A percentile compares a stretch with the other conserved stretches of the same genome.
phyloP scores from a whole-genome alignment of 176 grass and related monocot species.

The Eleusine coracana region DNA sequence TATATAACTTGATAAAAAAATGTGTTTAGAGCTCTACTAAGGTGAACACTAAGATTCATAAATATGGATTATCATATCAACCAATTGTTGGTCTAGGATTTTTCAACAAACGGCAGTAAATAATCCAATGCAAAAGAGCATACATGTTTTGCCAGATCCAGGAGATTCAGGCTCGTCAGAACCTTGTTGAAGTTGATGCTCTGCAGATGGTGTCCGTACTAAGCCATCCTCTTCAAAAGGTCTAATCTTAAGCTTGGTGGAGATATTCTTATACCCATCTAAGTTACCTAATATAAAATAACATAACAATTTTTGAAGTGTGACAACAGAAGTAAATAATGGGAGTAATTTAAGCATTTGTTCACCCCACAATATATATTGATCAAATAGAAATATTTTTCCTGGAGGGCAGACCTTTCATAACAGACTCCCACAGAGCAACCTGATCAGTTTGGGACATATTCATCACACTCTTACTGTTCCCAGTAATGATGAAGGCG shows the following conservation, averaged over 20 bases:
- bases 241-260: conserved; percentile 88
- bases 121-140: conserved; percentile 30
- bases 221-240: conserved; percentile 69
- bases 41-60: neutral
- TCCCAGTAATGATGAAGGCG: conserved; percentile 94
- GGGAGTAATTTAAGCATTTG: neutral
- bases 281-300: conserved; percentile 65
- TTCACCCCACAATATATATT: neutral
- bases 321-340: neutral
- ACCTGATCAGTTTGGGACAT: conserved; percentile 95
- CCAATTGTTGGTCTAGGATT: neutral
- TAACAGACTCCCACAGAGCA: conserved; percentile 85
- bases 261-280: conserved; percentile 66
- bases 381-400: neutral
- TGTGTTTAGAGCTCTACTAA: neutral
- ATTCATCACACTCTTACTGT: conserved; percentile 95
- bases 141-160: conserved; percentile 71
- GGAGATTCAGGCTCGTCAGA: conserved; percentile 78
- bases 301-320: conserved; percentile 15
- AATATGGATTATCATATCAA: conserved; percentile 25
- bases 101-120: neutral
- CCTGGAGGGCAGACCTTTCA: conserved; percentile 66
- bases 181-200: conserved; percentile 55
- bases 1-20: conserved; percentile 7
- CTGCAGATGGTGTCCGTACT: conserved; percentile 29